Evolutionary conservation across 2,329 filamentous ascomycete species (phyloP).

Genomic region (Volutella citrinella): DNA sequence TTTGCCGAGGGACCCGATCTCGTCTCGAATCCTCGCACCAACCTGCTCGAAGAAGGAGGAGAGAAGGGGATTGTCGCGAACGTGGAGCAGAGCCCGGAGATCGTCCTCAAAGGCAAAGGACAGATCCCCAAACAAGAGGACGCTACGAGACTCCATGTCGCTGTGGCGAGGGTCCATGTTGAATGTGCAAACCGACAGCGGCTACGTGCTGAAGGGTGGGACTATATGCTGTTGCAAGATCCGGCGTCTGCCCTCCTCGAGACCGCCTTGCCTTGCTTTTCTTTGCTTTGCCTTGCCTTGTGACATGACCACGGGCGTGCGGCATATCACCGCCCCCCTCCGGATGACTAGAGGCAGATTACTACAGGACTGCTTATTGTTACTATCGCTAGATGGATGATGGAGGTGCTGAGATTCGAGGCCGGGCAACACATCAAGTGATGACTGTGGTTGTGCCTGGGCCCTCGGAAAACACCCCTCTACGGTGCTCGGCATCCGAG

Average conservation of each 20-base stretch:
- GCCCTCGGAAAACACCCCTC: slow-evolving; percentile 8
- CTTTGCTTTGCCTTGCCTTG: background rate
- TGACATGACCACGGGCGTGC: background rate
- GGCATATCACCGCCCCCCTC: too few species aligned
- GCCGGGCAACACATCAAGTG: slow-evolving; percentile 4
- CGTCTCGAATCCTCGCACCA: slow-evolving; percentile 16
- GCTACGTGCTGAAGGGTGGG: background rate
- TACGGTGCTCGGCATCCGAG: slow-evolving; percentile 19
- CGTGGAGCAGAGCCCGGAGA: slow-evolving; percentile 17
- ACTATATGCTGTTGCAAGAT: slow-evolving; percentile 8
- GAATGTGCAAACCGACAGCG: background rate
- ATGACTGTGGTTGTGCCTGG: slow-evolving; percentile 4
- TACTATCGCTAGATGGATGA: slow-evolving; percentile 1
- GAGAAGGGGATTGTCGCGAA: slow-evolving; percentile 20
- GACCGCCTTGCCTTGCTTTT: too few species aligned
- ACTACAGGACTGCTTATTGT: slow-evolving; percentile 3
- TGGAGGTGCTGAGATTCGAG: background rate
- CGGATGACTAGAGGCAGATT: too few species aligned
- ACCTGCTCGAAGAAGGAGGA: slow-evolving; percentile 22
- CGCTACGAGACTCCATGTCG: slow-evolving; percentile 9
- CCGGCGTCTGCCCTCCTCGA: background rate
- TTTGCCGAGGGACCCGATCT: slow-evolving; percentile 16
- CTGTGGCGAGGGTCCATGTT: slow-evolving; percentile 2
- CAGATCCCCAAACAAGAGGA: slow-evolving; percentile 24
- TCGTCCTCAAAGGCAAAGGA: slow-evolving; percentile 19